Evolutionary conservation across 345 rosid species (phyloP), one percentile per base, ranked within the genome.

Genomic region (Hevea brasiliensis): DNA sequence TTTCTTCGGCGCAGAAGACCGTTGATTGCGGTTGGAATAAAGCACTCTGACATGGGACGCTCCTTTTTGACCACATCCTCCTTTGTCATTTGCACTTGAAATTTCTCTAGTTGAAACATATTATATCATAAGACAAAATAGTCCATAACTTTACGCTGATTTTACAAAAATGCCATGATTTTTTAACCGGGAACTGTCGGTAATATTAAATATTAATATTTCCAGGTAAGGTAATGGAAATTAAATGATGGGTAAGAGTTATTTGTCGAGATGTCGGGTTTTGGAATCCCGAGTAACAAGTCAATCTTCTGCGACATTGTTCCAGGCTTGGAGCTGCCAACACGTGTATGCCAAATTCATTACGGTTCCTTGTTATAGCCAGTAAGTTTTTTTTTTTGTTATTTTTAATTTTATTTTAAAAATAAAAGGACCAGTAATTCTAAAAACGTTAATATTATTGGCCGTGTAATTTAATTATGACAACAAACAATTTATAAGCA

Each of bases 1-100:
- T 67, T 73, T 81, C 80, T 78, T 77, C 85, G 86, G 87, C 87
- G 87, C 85, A 77, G 87, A 67, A 78, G 88, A 70, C 97, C 97
- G 97, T 90, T 89, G 92, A 94, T 90, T 94, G 97, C 93, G 97
- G 95, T 89, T 92, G 90, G 85, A 87, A 88, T 82, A 85, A 84
- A 86, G 93, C 82, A 72, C 70, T 71, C 88, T 81, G 89, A 85
- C 88, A 72, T 35, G 80, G 85, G 87, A 72, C 80, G 68, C 58
- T 26, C 27, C 76, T 77, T 91, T 83, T 89, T 87, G 87, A 91
- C 97, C 83, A 61, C 81, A 74, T 71, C 73, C 68, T 53, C 26
- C 55, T 55, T 73, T 71, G 86, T 79, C 80, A 13, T 61, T 77
- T 82, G n/a, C n/a, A n/a, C n/a, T n/a, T n/a, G n/a, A n/a, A n/a